Percentiles rank a stretch among this genome's conserved stretches.
Evolutionary conservation across 2,329 filamentous ascomycete species (phyloP).

Genomic region (Aaosphaeria pasadenensis): DNA sequence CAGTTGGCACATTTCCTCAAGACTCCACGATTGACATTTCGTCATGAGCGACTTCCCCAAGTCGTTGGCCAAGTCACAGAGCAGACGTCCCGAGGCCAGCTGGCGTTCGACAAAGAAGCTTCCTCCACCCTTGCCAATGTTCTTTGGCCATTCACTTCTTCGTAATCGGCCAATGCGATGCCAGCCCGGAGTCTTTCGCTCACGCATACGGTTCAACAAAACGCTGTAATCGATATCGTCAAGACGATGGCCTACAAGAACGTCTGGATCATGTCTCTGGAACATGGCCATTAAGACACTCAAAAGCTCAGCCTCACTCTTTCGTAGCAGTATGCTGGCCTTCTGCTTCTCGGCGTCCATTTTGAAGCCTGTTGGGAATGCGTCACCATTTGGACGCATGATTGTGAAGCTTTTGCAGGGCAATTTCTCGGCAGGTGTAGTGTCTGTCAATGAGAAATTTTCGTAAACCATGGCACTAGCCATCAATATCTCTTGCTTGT

Average conservation of each 20-base stretch:
- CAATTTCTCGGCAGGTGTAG: conserved; percentile 82
- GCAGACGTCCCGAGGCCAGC: conserved; percentile 79
- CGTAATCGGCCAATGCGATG: conserved; percentile 86
- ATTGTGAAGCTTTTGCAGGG: conserved; percentile 89
- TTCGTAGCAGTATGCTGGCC: conserved; percentile 76
- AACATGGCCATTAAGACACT: conserved; percentile 87
- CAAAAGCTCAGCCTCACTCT: conserved; percentile 79
- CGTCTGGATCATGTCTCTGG: conserved; percentile 85
- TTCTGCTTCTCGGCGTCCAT: conserved; percentile 69
- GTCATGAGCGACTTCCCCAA: conserved; percentile 96
- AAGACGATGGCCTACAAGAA: conserved; percentile 90
- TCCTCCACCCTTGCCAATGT: conserved; percentile 79
- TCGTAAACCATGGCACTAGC: conserved; percentile 92
- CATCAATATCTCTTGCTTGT: conserved; percentile 93
- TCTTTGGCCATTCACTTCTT: conserved; percentile 80
- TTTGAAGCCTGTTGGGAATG: conserved; percentile 87
- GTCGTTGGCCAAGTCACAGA: conserved; percentile 94
- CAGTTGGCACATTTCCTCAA: conserved; percentile 95
- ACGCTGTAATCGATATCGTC: conserved; percentile 96
- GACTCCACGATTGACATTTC: conserved; percentile 96
- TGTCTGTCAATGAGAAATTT: conserved; percentile 81
- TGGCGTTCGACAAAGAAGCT: conserved; percentile 93
- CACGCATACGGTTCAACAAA: conserved; percentile 78
- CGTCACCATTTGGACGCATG: conserved; percentile 72
- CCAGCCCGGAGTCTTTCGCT: conserved; percentile 92